A percentile compares a stretch with the other conserved stretches of the same genome.
Conservation (phyloP, 2,329 filamentous ascomycete genomes). For the Drechslera avenae region DNA sequence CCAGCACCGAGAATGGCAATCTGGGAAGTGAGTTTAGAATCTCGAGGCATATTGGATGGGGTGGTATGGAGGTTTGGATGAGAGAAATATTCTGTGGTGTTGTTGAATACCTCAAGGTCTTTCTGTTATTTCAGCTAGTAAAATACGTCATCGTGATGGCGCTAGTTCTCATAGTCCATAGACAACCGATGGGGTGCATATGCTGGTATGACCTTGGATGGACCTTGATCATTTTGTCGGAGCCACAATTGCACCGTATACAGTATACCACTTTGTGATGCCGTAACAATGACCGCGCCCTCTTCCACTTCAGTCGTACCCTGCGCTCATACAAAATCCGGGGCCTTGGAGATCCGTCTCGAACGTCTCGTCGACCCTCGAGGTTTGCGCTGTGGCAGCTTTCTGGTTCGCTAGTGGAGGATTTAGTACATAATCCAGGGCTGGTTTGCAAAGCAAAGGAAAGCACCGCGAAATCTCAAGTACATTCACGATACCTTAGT, state of each 20-base stretch:
- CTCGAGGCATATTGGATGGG: constrained; percentile 11
- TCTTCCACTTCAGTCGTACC: not conserved
- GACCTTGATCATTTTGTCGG: not conserved
- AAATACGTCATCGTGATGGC: constrained; percentile 22
- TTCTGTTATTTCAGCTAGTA: constrained; percentile 1
- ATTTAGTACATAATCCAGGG: constrained; percentile 6
- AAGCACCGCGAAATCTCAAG: constrained; percentile 18
- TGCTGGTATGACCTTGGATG: not conserved
- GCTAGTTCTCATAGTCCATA: constrained; percentile 16
- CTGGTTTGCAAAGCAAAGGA: not conserved
- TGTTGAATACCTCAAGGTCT: not conserved
- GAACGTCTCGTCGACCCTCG: not conserved
- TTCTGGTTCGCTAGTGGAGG: not conserved
- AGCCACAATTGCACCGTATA: not conserved
- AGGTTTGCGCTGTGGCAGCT: not conserved
- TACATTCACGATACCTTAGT: constrained; percentile 29
- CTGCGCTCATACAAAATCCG: not conserved
- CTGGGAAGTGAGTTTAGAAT: constrained; percentile 24
- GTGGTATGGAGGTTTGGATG: not conserved
- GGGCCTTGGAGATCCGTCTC: not conserved
- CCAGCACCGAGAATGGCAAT: constrained; percentile 32
- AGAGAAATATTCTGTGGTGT: not conserved
- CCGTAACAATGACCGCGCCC: not conserved
- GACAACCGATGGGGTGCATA: not conserved
- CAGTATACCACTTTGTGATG: not conserved